Base-by-base conservation (phyloP, 2,329 filamentous ascomycete genomes). In the Paecilomyces dactylethromorphus region DNA sequence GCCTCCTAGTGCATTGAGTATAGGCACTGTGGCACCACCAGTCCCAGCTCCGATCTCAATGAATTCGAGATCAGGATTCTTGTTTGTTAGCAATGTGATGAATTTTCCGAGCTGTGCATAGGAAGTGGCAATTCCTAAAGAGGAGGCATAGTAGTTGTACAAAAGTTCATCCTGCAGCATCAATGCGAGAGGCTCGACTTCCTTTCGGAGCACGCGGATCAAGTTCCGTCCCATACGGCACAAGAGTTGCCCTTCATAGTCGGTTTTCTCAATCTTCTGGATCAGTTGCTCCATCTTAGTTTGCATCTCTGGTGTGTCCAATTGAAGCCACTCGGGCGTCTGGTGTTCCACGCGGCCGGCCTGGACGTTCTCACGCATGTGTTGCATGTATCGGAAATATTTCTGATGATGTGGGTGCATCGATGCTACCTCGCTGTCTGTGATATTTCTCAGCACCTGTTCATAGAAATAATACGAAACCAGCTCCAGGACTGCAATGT, bases 31-130 rank as follows among this genome's bases (percentile, higher is more conserved):
- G 5, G 55, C 55, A 15, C 59, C 59, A 11, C 64, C 64, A 11
- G 64, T 64, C 1, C 64, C 65, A 18, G 62, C 64, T 6, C 64
- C 64, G 12, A 66, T 62, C 51, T 66, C 64, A 8, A 66, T 58
- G 22, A 65, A n/a, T 51, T 56, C 22, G 15, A 59, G 56, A 21
- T 53, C 55, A 24, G 65, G 65, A 56, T 64, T 61, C 21, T 49
- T 57, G 57, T 60, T 53, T 31, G 3, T 55, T 55, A 24, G 58
- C 45, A 21, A 62, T 21, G n/a, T 56, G 55, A 51, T 54, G 58
- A 24, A 39, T n/a, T n/a, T n/a, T 8, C 8, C 21, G 18, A 52
- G 21, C 18, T 10, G 49, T 10, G 13, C 21, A 24, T 54, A 13
- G 26, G 24, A 29, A 10, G 24, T 29, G 52, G 52, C n/a, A n/a